A percentile compares a stretch with the other conserved stretches of the same genome.
phyloP scores from a whole-genome alignment of 1,284 basidiomycete species.

The Trametes hirsuta region DNA sequence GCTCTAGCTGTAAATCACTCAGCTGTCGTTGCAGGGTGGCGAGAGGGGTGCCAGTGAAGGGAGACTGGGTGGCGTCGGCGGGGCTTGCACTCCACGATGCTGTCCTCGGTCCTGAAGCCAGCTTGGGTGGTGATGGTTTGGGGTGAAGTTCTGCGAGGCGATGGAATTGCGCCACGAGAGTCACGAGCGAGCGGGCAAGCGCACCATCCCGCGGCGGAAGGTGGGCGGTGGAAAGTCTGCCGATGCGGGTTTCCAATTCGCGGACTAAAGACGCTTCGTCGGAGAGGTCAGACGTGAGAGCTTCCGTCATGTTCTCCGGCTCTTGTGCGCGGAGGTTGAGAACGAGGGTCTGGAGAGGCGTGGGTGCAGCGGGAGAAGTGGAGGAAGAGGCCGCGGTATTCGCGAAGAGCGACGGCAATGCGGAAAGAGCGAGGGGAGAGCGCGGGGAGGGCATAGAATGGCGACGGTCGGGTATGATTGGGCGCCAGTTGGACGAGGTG shows the following conservation, averaged over 20 bases:
- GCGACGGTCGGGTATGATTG: conserved; percentile 64
- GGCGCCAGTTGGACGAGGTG: conserved; percentile 51
- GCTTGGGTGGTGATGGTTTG: conserved; percentile 19
- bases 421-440: conserved; percentile 37
- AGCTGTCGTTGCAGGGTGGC: conserved; percentile 68
- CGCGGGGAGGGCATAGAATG: conserved; percentile 60
- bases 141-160: conserved; percentile 51
- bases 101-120: conserved; percentile 19
- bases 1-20: conserved; percentile 64
- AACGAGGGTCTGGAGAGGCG: conserved; percentile 62
- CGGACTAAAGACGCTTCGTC: conserved; percentile 58
- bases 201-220: conserved; percentile 48
- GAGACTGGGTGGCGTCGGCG: conserved; percentile 33
- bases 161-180: conserved; percentile 68
- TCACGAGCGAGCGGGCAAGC: conserved; percentile 66
- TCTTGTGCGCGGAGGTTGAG: conserved; percentile 60
- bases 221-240: conserved; percentile 49
- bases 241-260: conserved; percentile 61
- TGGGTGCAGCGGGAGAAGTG: conserved; percentile 34
- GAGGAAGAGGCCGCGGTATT: conserved; percentile 30
- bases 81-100: conserved; percentile 28
- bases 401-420: conserved; percentile 22
- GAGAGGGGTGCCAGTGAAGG: conserved; percentile 48
- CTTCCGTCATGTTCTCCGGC: conserved; percentile 33
- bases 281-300: conserved; percentile 43